Base-by-base conservation (phyloP, 140 eudicot genomes). In the Stevia rebaudiana region DNA sequence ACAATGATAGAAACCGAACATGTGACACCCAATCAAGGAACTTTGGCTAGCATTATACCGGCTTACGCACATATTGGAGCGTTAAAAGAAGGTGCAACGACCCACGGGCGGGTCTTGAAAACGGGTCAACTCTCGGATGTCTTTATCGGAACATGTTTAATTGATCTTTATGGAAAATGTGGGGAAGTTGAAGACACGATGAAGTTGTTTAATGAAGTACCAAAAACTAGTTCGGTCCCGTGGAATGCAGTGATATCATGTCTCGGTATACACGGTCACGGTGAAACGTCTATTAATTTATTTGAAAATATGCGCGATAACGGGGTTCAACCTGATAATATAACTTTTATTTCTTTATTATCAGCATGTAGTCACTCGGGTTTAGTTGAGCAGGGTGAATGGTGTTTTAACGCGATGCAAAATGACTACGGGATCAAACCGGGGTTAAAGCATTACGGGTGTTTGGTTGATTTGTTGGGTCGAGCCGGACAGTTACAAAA, bases 31-130 rank as follows among this genome's bases (percentile, higher is more conserved):
- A 83, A 84, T 22, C 86, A 87, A 76, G 95, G 85, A 61, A 91
- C 98, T 7, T 87, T 83, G 86, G 96, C 87, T 30, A 80, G 96
- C 58, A 55, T 91, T 60, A 79, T 87, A 49, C 98, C 98, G 3
- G 95, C 96, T 48, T 91, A 91, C 72, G 87, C 98, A 72, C 94
- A 87, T 73, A 66, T 87, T n/a, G 96, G 98, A 57, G 95, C 95
- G 42, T n/a, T 87, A 77, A 76, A 72, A 74, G 88, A 79, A 46
- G 98, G 96, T 62, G 68, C 74, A 64, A 76, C 52, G 74, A 56
- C 68, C 61, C 98, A 91, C 24, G 84, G 81, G 51, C 78, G 61
- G 48, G 83, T 85, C 47, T 37, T 82, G 19, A 91, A 87, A 74
- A 68, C 28, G 23, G 82, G 84, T 25, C 60, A 79, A 12, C 67